Evolutionary conservation across 768 basidiomycete species (phyloP).

Genomic region (Russula brevipes): DNA sequence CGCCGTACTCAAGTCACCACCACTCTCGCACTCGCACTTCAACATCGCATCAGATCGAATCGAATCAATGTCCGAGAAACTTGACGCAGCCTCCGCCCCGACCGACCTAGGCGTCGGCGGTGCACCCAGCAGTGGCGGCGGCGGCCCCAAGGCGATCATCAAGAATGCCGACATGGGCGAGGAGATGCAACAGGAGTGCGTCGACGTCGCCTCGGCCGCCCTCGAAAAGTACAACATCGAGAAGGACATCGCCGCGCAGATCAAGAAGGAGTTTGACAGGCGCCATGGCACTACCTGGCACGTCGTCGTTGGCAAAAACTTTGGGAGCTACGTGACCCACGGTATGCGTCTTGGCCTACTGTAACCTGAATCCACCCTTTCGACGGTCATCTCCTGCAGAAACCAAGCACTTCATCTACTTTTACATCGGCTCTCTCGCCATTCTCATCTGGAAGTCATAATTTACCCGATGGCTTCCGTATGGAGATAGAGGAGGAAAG

Average conservation of each 20-base stretch:
- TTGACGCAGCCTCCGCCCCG: constrained; percentile 54
- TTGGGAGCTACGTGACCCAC: constrained; percentile 96
- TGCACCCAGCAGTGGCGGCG: constrained; percentile 29
- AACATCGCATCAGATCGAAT: constrained; percentile 11
- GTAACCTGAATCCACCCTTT: too few relatives aligned
- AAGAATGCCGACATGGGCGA: constrained; percentile 97
- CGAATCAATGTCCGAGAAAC: constrained; percentile 37
- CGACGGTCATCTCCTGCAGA: constrained; percentile 43
- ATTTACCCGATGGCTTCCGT: neutral
- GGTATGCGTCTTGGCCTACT: constrained; percentile 48
- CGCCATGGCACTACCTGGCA: constrained; percentile 95
- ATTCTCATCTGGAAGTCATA: constrained; percentile 94
- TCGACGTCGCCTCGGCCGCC: constrained; percentile 80
- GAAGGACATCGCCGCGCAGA: constrained; percentile 96
- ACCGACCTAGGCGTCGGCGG: constrained; percentile 45
- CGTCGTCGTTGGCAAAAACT: constrained; percentile 98
- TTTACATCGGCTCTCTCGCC: constrained; percentile 89
- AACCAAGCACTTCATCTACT: constrained; percentile 99
- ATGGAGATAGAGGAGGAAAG: neutral
- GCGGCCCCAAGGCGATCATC: constrained; percentile 77
- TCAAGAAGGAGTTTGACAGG: constrained; percentile 98
- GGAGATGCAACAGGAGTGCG: constrained; percentile 92
- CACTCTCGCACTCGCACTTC: neutral
- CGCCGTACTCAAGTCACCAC: neutral
- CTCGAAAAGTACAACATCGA: constrained; percentile 92